phyloP scores from a whole-genome alignment of 805 yeast genomes.

The Ogataea minuta region DNA sequence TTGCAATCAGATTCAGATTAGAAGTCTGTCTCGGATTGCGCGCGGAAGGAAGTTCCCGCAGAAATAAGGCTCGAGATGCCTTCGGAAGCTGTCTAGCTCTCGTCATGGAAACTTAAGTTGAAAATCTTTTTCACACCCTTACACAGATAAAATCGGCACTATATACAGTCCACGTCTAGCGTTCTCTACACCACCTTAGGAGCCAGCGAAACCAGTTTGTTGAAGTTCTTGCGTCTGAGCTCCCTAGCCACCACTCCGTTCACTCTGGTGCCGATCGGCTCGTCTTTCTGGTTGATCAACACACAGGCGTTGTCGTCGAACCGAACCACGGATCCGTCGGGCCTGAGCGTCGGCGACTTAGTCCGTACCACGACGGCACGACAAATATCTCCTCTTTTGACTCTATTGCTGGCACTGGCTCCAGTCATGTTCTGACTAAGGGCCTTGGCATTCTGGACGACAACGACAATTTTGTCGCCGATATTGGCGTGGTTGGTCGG shows the following conservation, averaged over 20 bases:
- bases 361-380: conserved; percentile 96
- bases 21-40: conserved; percentile 47
- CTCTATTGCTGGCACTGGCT: conserved; percentile 71
- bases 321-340: conserved; percentile 81
- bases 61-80: conserved; percentile 25
- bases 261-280: conserved; percentile 93
- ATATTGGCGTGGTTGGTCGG: conserved; percentile 80
- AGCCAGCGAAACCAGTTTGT: conserved; percentile 86
- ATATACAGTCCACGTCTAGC: conserved; percentile 4
- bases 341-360: conserved; percentile 63
- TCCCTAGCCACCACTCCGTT: conserved; percentile 89
- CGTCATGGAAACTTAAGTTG: conserved; percentile 1
- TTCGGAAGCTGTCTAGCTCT: conserved; percentile 16
- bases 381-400: conserved; percentile 91
- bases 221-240: conserved; percentile 75
- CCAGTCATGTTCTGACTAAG: conserved; percentile 67
- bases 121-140: conserved; percentile 10
- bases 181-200: conserved; percentile 63
- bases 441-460: conserved; percentile 87
- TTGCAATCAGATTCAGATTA: conserved; percentile 51
- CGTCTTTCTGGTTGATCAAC: conserved; percentile 81
- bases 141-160: conserved; percentile 2
- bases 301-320: conserved; percentile 99
- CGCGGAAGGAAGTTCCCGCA: conserved; percentile 39
- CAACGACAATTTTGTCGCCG: conserved; percentile 93